Evolutionary conservation across 106 monocot species (phyloP).

Genomic region (Amphibolis antarctica): DNA sequence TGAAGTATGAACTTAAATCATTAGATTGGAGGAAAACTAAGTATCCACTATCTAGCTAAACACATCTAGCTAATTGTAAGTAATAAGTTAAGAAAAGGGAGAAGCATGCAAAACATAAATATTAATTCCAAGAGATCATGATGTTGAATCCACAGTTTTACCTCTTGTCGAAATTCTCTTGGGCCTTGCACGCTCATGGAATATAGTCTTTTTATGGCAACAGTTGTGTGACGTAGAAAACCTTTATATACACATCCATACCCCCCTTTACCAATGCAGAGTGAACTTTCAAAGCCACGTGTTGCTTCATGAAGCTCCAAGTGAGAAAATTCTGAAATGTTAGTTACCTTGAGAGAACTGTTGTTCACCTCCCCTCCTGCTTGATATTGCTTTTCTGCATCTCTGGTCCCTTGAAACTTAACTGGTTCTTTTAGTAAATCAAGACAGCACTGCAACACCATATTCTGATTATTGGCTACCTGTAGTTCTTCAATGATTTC

Average conservation of each 20-base stretch:
- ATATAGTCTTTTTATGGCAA: constrained; percentile 58
- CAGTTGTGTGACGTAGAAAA: constrained; percentile 33
- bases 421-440: constrained; percentile 13
- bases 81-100: neutral
- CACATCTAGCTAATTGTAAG: too few relatives aligned
- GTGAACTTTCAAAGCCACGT: constrained; percentile 21
- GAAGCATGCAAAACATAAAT: neutral
- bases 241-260: constrained; percentile 56
- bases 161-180: constrained; percentile 47
- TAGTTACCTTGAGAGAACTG: neutral
- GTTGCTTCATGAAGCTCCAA: constrained; percentile 50
- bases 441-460: constrained; percentile 4
- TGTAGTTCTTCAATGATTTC: constrained; percentile 21
- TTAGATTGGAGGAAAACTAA: too few relatives aligned
- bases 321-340: constrained; percentile 36
- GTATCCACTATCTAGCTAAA: too few relatives aligned
- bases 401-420: constrained; percentile 23
- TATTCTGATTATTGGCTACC: constrained; percentile 19
- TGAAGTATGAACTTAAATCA: too few relatives aligned
- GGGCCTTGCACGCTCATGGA: constrained; percentile 28
- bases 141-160: constrained; percentile 6
- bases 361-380: constrained; percentile 11
- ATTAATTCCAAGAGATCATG: neutral
- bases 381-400: constrained; percentile 19
- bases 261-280: constrained; percentile 49